These are phyloP conservation scores for Phanerochaete sordida DNA, from an alignment of 768 basidiomycete species.

Conservation along the genomic window DNA sequence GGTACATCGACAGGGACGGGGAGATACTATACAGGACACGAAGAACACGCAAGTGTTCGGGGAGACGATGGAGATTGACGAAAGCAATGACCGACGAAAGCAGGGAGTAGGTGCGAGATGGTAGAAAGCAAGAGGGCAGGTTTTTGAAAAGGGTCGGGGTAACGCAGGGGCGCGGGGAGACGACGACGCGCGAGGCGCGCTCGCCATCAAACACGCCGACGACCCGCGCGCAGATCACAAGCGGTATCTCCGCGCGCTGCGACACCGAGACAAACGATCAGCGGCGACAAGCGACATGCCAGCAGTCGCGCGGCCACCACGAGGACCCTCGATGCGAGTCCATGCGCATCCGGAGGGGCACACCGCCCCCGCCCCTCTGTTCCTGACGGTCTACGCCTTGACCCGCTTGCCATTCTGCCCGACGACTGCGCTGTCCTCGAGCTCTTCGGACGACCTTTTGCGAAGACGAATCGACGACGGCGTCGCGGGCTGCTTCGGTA, in stretches of 20 bases:
- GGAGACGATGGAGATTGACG: not conserved
- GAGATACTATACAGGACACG: slow-evolving; percentile 1
- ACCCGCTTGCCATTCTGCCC: slow-evolving; percentile 11
- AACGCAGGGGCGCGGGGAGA: not conserved
- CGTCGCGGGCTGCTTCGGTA: not conserved
- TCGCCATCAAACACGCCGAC: not conserved
- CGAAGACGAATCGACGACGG: slow-evolving; percentile 16
- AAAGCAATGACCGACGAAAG: not conserved
- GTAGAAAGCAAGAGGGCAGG: not conserved
- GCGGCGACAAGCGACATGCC: slow-evolving; percentile 3
- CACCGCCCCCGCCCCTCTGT: not conserved
- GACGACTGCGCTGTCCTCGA: slow-evolving; percentile 17
- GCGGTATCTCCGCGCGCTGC: not conserved
- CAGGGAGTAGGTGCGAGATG: not conserved
- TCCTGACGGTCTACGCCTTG: slow-evolving; percentile 6
- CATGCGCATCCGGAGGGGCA: not conserved
- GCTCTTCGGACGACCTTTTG: slow-evolving; percentile 26
- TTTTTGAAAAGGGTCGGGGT: too few relatives aligned
- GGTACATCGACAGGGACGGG: not conserved
- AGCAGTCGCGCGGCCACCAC: slow-evolving; percentile 4
- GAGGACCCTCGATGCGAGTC: not conserved
- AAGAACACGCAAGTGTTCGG: not conserved
- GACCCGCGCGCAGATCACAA: not conserved
- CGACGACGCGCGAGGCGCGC: not conserved
- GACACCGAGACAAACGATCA: not conserved